Evolutionary conservation across 2,329 filamentous ascomycete species (phyloP).

Genomic region (Helotiales sp.): DNA sequence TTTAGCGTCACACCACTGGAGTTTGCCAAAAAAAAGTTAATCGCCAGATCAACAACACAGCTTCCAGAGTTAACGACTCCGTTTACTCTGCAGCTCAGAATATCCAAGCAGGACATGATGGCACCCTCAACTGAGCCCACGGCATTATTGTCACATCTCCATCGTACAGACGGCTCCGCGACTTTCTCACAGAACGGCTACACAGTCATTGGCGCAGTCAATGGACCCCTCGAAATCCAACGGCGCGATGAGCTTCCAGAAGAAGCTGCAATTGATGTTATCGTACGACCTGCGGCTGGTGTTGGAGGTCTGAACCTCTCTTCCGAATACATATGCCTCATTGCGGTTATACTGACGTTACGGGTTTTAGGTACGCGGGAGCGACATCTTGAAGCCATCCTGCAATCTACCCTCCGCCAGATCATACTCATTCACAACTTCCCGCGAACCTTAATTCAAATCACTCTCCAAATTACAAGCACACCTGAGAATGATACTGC

Average conservation of each 20-base stretch:
- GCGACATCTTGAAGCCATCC: constrained; percentile 78
- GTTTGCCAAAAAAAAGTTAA: constrained; percentile 13
- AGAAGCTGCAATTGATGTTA: constrained; percentile 88
- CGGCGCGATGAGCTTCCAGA: constrained; percentile 90
- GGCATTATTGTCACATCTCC: constrained; percentile 59
- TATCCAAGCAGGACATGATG: constrained; percentile 45
- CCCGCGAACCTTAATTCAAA: constrained; percentile 77
- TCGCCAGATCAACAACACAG: constrained; percentile 2
- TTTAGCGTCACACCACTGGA: constrained; percentile 13
- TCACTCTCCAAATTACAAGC: constrained; percentile 77
- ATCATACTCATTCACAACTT: constrained; percentile 77
- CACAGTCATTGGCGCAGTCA: constrained; percentile 82
- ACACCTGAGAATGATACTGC: constrained; percentile 71
- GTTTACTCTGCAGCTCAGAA: not conserved
- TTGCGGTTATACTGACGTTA: constrained; percentile 15
- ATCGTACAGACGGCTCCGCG: constrained; percentile 79
- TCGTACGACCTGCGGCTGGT: constrained; percentile 83
- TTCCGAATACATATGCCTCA: constrained; percentile 6
- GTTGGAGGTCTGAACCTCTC: constrained; percentile 68
- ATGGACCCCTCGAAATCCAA: constrained; percentile 89
- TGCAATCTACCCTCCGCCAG: constrained; percentile 74
- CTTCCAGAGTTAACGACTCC: not conserved
- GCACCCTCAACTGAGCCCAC: constrained; percentile 52
- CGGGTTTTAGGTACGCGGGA: constrained; percentile 64
- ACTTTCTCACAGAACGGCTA: constrained; percentile 78